phyloP scores from a whole-genome alignment of 495 filamentous ascomycete genomes.

The Penicillium riverlandense region DNA sequence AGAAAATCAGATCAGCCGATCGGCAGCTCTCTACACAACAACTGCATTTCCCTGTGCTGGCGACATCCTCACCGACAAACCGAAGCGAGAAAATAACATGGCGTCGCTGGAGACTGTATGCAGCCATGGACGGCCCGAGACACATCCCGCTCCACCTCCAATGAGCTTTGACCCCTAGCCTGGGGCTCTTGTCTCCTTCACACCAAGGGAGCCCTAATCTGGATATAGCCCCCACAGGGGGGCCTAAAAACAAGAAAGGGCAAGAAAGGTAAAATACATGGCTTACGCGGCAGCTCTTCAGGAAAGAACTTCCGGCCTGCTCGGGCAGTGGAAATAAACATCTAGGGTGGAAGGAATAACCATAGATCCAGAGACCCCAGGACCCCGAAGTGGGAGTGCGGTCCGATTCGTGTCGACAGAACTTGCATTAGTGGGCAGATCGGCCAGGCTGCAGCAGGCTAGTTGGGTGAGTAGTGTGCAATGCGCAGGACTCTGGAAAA shows the following conservation, averaged over 20 bases:
- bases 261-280: neutral
- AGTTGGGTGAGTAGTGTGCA: constrained; percentile 12
- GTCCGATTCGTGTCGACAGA: constrained; percentile 8
- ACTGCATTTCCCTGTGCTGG: constrained; percentile 17
- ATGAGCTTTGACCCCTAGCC: neutral
- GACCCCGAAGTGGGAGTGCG: constrained; percentile 3
- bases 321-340: constrained; percentile 1
- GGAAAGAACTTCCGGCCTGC: constrained; percentile 8
- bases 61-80: constrained; percentile 27
- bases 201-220: constrained; percentile 2
- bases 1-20: constrained; percentile 25
- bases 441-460: constrained; percentile 21
- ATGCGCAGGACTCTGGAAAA: constrained; percentile 5
- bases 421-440: constrained; percentile 17
- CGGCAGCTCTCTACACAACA: constrained; percentile 21
- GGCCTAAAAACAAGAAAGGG: constrained; percentile 3
- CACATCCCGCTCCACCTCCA: neutral
- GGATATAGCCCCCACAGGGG: constrained; percentile 2
- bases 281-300: constrained; percentile 18
- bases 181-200: neutral
- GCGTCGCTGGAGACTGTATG: neutral
- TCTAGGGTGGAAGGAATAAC: neutral
- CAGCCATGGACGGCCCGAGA: neutral
- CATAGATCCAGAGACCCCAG: constrained; percentile 15
- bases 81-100: constrained; percentile 5